Conservation (phyloP, 805 yeast genomes). For the Candida oleophila region DNA sequence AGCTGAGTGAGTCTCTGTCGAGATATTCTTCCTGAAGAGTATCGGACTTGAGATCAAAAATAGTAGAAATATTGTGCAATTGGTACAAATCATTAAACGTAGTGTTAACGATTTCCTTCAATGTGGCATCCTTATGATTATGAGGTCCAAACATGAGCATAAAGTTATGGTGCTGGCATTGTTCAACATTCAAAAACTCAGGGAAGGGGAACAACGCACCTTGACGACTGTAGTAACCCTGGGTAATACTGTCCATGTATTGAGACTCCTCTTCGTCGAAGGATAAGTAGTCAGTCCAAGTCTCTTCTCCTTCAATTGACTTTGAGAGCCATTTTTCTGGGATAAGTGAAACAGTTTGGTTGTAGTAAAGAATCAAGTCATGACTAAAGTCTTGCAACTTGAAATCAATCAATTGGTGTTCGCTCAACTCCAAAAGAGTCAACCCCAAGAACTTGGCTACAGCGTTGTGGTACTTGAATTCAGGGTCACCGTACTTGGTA, state of each 20-base stretch:
- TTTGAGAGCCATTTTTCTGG: constrained; percentile 35
- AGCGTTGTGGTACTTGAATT: constrained; percentile 51
- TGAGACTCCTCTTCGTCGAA: constrained; percentile 13
- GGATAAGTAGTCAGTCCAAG: constrained; percentile 14
- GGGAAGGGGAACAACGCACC: constrained; percentile 15
- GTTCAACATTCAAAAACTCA: constrained; percentile 13
- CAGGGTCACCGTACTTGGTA: constrained; percentile 50
- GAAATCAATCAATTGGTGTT: constrained; percentile 55
- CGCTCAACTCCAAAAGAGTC: constrained; percentile 51
- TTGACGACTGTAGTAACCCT: constrained; percentile 17
- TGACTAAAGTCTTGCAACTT: constrained; percentile 47
- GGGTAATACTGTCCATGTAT: constrained; percentile 15
- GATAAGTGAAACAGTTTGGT: constrained; percentile 21
- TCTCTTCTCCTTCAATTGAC: constrained; percentile 14
- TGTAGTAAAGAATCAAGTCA: constrained; percentile 38
- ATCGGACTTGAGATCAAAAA: constrained; percentile 27
- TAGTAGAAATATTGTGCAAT: constrained; percentile 20
- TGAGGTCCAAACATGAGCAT: constrained; percentile 6
- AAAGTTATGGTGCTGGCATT: constrained; percentile 12
- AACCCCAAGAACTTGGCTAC: constrained; percentile 62
- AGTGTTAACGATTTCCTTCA: constrained; percentile 22
- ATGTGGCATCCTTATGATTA: constrained; percentile 18
- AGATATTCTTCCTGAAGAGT: constrained; percentile 29
- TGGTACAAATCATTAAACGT: constrained; percentile 18
- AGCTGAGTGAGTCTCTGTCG: constrained; percentile 28